A percentile compares a stretch with the other conserved stretches of the same genome.
Conservation (phyloP, 345 rosid species). For the Gossypium australe region DNA sequence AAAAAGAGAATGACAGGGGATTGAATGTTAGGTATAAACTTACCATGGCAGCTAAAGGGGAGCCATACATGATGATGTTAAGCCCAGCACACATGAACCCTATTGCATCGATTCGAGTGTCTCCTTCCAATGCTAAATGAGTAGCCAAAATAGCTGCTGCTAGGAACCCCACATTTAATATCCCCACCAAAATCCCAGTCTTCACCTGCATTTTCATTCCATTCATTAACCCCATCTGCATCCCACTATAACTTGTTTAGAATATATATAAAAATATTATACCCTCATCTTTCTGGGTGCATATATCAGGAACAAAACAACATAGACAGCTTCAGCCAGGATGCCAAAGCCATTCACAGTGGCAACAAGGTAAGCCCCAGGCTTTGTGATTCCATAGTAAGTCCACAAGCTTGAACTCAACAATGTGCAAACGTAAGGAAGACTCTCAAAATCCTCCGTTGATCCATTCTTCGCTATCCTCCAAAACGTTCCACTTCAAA, state of each 20-base stretch:
- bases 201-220: constrained; percentile 26
- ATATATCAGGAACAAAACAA: constrained; percentile 45
- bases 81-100: constrained; percentile 63
- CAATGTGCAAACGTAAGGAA: constrained; percentile 71
- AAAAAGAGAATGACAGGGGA: neutral
- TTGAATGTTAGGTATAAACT: neutral
- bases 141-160: constrained; percentile 42
- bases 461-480: constrained; percentile 42
- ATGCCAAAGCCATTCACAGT: constrained; percentile 75
- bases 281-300: constrained; percentile 44
- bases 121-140: constrained; percentile 40
- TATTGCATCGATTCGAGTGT: constrained; percentile 39
- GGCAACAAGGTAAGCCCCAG: constrained; percentile 58
- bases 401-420: constrained; percentile 67
- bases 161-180: constrained; percentile 45
- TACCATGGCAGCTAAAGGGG: constrained; percentile 82
- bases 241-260: too few species aligned
- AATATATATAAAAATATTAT: neutral
- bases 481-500: constrained; percentile 42
- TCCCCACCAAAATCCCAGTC: constrained; percentile 36
- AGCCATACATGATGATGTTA: constrained; percentile 66
- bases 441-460: constrained; percentile 63
- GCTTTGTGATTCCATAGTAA: constrained; percentile 63
- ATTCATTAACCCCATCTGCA: too few species aligned
- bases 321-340: constrained; percentile 45